Base-by-base conservation (phyloP, 2,329 filamentous ascomycete species). In the Cladosporium sp. region DNA sequence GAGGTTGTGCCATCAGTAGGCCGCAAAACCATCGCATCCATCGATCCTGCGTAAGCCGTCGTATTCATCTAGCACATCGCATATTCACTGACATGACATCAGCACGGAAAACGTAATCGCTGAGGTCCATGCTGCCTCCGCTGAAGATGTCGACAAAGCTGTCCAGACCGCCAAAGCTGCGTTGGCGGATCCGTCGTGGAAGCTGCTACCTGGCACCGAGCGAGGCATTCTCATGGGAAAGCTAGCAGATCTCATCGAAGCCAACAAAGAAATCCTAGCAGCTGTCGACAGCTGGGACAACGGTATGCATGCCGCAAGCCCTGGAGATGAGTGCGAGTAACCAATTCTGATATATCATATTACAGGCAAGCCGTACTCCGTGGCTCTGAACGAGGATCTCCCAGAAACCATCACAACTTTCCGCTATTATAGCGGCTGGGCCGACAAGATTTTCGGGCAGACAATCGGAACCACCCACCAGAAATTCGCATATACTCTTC, bases 371-470 rank as follows among this genome's bases (percentile, higher is more conserved):
- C 80, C 84, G 53, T 80, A 88, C 66, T 75, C 62, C 61, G 79
- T 86, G 76, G 83, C 86, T 11, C 20, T 46, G 54, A 83, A 79
- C 62, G 84, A 80, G 55, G 88, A 94, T 64, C 75, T 93, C 18
- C 72, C 66, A 29, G 77, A 78, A 55, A 84, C 84, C 46, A 74
- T 79, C 56, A 81, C 75, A 62, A 83, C 78, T 71, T 69, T 95
- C 62, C 82, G 89, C 69, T 95, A 89, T 73, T 90, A 88, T 60
- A 87, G 78, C 63, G 88, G 88, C 54, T 93, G 85, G 83, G 85
- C 87, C 61, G 88, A 94, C 76, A 93, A 93, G 80, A 82, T 91
- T 56, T 78, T 82, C 69, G 88, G 88, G 67, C 87, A 88, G 76
- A 87, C 87, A 42, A 83, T 91, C 57, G 85, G 90, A 60, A 85